Evolutionary conservation across 257 asterid species (phyloP).

Genomic region (Ligustrum vulgare): DNA sequence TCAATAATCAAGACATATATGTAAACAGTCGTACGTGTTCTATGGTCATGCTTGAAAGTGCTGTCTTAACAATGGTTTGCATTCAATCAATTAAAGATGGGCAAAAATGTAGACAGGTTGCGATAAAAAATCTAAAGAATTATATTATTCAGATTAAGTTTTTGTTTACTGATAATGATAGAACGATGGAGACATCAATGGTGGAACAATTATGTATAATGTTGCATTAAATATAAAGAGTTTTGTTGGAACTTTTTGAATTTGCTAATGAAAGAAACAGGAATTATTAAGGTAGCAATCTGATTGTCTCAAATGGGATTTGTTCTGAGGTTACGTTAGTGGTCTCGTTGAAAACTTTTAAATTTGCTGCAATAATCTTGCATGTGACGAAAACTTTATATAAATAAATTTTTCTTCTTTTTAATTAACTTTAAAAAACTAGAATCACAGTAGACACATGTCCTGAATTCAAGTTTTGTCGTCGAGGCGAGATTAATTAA

Average conservation of each 20-base stretch:
- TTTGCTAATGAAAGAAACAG: constrained; percentile 19
- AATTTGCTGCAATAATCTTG: not conserved
- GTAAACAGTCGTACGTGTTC: no score
- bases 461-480: not conserved
- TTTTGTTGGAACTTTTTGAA: not conserved
- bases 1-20: not conserved
- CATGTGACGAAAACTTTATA: not conserved
- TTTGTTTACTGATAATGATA: constrained; percentile 26
- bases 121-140: constrained; percentile 18
- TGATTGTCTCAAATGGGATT: not conserved
- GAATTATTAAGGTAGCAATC: not conserved
- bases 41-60: not conserved
- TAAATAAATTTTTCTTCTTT: not conserved
- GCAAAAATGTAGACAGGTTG: not conserved
- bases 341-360: not conserved
- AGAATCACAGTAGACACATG: not conserved
- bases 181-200: constrained; percentile 24
- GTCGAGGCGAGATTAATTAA: no score
- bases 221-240: not conserved
- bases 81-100: constrained; percentile 1
- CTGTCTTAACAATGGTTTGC: not conserved
- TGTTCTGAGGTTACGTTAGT: not conserved
- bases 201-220: not conserved
- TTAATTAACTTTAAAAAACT: not conserved
- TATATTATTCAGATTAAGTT: constrained; percentile 25